Evolutionary conservation across 805 yeast genomes (phyloP).

Genomic region (Cyberlindnera misumaiensis): DNA sequence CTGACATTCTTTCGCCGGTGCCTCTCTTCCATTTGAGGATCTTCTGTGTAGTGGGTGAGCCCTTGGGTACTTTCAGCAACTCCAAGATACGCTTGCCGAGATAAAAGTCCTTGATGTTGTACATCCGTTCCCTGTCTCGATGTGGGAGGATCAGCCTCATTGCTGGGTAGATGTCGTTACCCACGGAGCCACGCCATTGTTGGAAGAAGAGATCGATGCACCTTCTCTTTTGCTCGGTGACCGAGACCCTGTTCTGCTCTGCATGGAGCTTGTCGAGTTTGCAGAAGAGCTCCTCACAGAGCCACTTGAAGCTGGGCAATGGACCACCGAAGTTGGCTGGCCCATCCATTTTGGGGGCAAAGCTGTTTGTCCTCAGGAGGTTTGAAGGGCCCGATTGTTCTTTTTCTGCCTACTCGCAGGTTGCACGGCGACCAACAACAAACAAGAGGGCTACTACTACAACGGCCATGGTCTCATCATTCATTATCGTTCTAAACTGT

Average conservation of each 20-base stretch:
- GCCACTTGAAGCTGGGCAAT: constrained; percentile 32
- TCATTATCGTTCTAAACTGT: neutral
- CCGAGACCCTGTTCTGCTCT: constrained; percentile 7
- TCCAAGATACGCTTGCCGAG: constrained; percentile 45
- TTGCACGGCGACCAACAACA: neutral
- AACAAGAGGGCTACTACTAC: neutral
- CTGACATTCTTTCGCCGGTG: constrained; percentile 39
- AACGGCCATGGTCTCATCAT: neutral
- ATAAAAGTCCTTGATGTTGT: constrained; percentile 56
- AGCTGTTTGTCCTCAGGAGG: neutral
- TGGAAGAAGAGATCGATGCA: constrained; percentile 35
- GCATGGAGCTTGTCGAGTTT: constrained; percentile 20
- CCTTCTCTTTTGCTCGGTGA: constrained; percentile 5
- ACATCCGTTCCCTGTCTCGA: constrained; percentile 50
- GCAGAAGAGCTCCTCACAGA: constrained; percentile 27
- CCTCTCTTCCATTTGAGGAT: constrained; percentile 42
- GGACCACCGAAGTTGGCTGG: constrained; percentile 22
- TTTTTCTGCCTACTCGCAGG: too few species aligned
- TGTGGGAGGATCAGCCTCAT: constrained; percentile 56
- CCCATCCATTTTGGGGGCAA: neutral
- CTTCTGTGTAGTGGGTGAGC: constrained; percentile 51
- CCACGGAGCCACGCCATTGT: constrained; percentile 48
- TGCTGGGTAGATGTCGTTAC: constrained; percentile 61
- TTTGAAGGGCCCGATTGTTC: too few species aligned
- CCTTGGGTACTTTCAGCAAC: constrained; percentile 51